Evolutionary conservation across 768 basidiomycete genomes (phyloP), one percentile per base, ranked within the genome.

Genomic region (Strobilomyces confusus): DNA sequence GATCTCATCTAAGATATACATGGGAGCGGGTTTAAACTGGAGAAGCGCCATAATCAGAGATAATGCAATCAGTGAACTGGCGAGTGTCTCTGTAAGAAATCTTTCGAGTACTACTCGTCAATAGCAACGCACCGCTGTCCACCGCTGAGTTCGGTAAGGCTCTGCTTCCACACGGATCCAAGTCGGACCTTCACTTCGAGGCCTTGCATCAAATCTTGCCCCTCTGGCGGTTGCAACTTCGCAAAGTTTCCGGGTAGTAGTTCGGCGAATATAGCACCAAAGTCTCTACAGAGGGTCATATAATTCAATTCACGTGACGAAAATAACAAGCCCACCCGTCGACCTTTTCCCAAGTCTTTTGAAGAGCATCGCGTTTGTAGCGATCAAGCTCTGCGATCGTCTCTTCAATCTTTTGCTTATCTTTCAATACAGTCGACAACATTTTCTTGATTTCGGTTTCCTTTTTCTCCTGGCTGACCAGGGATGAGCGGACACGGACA

Each of bases 1-100:
- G 58, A 99, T 95, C 72, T 99, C 97, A 72, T 99, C 97, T 9
- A 99, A 81, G 66, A 99, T 99, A 71, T 98, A 98, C 92, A 98
- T 94, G 3, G 94, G 95, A 15, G 95, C 95, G 9, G 95, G 95
- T 66, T 98, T 98, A 80, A 98, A 98, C 68, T 98, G 94, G n/a
- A 98, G 83, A 17, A 99, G 82, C 0, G 97, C 89, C 94, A 99
- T 95, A 75, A 98, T 98, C 36, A 99, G 79, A 13, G 95, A 98
- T 1, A 99, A 81, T 1, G 97, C 97, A 64, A 99, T 98, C 58
- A 99, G 80, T 0, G 97, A 99, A 59, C 95, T 98, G 61, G 22
- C 38, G 45, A 1, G 36, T 29, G 40, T 44, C 43, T 17, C 9
- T 2, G 25, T 58, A 17, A 59, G 48, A 44, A 32, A 48, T 41